Base-by-base conservation (phyloP, 2,329 filamentous ascomycete species). In the Sarocladium kiliense region DNA sequence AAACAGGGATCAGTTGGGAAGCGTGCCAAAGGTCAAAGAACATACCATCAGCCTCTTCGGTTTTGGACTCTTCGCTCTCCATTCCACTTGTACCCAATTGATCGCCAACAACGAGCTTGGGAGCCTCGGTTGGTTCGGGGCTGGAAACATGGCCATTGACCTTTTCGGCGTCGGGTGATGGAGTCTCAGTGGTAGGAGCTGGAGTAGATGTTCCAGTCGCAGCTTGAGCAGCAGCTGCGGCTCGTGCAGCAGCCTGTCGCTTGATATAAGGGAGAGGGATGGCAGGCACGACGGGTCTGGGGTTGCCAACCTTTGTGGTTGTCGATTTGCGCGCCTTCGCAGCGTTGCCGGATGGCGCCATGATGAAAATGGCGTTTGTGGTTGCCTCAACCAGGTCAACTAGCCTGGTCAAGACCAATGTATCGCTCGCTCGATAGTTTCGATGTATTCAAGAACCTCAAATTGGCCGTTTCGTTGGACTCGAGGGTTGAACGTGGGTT, bases 191-290 rank as follows among this genome's bases (percentile, higher is more conserved):
- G 21, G 50, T 9, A 3, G 34, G 55, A 49, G 45, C 45, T 50
- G 16, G 60, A 55, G 57, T 50, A 54, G 54, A 41, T 25, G 57
- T 54, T 53, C 56, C 39, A 55, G 53, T 47, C 23, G 60, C 55
- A 55, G 3, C 19, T 16, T 26, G 21, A 14, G 60, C 60, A 25
- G 65, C 58, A 55, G 68, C 63, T 53, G 64, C 64, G 30, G 68
- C 64, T 21, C 66, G 61, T 11, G 66, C 62, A 36, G 68, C 66
- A 56, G 67, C 66, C 60, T 72, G 66, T 55, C 71, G 70, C 60
- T 71, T 74, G 53, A 69, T 64, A 58, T 71, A 66, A 18, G 69
- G 69, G 58, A 74, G 60, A 50, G 72, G 72, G 45, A 74, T 67
- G 55, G 66, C 72, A 57, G 72, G 71, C 56, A 69, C 62, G 39